Base-by-base conservation (phyloP, 768 basidiomycete species). In the Phlebiopsis gigantea region DNA sequence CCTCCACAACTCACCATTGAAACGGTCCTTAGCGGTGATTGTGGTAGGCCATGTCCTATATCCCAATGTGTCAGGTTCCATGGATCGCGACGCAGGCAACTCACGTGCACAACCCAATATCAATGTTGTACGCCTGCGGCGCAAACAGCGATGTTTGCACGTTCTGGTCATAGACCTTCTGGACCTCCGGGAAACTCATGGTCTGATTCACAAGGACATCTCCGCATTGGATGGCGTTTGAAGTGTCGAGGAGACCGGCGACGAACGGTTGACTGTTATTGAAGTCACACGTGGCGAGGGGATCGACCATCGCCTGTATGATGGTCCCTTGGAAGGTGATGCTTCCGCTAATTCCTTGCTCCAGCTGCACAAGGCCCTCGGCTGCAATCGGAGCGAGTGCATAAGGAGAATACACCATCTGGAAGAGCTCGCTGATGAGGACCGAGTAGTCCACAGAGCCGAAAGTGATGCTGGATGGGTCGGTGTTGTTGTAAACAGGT, bases 371-470 rank as follows among this genome's bases (percentile, higher is more conserved):
- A 2, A 60, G 45, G 14, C 43, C 48, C n/a, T n/a, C 30, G 5
- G 44, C 9, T 2, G 25, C 22, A 10, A n/a, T 44, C 8, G 44
- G 12, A n/a, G 5, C 5, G 5, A 4, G 2, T 2, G 5, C 50
- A 50, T 56, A 56, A 7, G 58, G 54, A 30, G 5, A 2, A 55
- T 54, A 60, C 21, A 60, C 4, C 4, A 26, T 42, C 44, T 30
- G 4, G 47, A 60, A 52, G 9, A 60, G 47, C 21, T 5, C 25
- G 48, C 28, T 5, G 15, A 42, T 15, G 19, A 54, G 26, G 19
- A 47, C 4, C 5, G 48, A 3, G 49, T 60, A 60, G 55, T 60
- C 58, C 8, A 60, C 49, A 25, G 46, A 15, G 42, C 47, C 58
- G 45, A 56, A 60, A 5, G 19, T 31, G 30, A 39, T 21, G 7